These are phyloP conservation scores for Leishmania major DNA, from an alignment of 208 protist species.

Conservation along the genomic window DNA sequence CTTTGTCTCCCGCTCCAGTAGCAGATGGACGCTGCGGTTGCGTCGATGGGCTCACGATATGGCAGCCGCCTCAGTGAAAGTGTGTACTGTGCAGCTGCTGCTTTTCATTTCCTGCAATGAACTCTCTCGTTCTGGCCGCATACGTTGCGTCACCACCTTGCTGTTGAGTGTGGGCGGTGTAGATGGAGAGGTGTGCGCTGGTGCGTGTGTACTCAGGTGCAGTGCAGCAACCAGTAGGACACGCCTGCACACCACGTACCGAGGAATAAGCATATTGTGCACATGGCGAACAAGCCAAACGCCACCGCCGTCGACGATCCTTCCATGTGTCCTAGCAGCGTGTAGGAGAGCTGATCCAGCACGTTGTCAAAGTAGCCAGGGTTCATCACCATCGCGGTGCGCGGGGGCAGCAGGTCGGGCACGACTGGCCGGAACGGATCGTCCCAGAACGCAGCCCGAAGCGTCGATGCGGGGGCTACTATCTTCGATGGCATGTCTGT, in stretches of 20 bases:
- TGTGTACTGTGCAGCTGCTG: background rate
- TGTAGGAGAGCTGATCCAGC: slow-evolving; percentile 26
- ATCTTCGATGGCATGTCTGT: slow-evolving; percentile 10
- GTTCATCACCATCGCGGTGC: slow-evolving; percentile 53
- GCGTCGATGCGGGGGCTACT: slow-evolving; percentile 16
- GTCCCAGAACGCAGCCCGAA: slow-evolving; percentile 31
- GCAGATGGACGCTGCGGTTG: background rate
- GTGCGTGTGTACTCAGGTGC: slow-evolving; percentile 2
- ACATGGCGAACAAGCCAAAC: slow-evolving; percentile 19
- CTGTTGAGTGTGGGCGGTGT: background rate
- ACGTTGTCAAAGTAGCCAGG: slow-evolving; percentile 56
- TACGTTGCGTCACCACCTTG: background rate
- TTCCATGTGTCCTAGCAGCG: slow-evolving; percentile 29
- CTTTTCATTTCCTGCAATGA: background rate
- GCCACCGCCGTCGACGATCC: slow-evolving; percentile 14
- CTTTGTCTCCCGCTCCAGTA: background rate
- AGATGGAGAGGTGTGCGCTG: background rate
- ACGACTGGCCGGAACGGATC: slow-evolving; percentile 49
- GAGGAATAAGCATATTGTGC: slow-evolving; percentile 14
- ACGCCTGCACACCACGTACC: slow-evolving; percentile 20
- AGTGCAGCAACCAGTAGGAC: slow-evolving; percentile 16
- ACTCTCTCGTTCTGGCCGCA: background rate
- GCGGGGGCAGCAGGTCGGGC: slow-evolving; percentile 38
- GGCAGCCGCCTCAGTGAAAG: background rate
- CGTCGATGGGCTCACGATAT: background rate